phyloP scores from a whole-genome alignment of 768 basidiomycete species.

The Hydnomerulius pinastri region DNA sequence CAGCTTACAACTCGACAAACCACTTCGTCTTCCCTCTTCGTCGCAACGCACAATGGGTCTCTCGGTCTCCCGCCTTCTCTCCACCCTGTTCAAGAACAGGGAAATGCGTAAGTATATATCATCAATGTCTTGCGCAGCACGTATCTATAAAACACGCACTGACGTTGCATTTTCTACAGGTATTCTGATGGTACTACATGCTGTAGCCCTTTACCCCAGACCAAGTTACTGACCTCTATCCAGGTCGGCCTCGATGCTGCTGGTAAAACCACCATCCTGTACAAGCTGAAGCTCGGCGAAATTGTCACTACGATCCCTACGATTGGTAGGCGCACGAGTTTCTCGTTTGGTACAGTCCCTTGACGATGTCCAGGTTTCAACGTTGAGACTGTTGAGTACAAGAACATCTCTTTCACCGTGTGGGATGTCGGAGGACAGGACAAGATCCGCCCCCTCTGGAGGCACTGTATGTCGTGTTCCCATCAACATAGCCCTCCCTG shows the following conservation, averaged over 20 bases:
- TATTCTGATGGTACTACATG: constrained; percentile 83
- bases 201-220: constrained; percentile 20
- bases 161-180: constrained; percentile 52
- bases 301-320: constrained; percentile 99
- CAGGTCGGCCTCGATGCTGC: constrained; percentile 99
- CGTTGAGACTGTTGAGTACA: constrained; percentile 99
- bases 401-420: constrained; percentile 99
- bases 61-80: constrained; percentile 71
- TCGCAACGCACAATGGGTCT: constrained; percentile 68
- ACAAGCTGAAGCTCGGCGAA: constrained; percentile 99
- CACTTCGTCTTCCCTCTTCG: constrained; percentile 31
- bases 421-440: constrained; percentile 99
- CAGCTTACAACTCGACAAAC: constrained; percentile 29
- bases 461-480: constrained; percentile 83
- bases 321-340: constrained; percentile 70
- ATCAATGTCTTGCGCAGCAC: constrained; percentile 14
- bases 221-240: constrained; percentile 10
- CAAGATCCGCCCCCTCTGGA: constrained; percentile 99
- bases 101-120: constrained; percentile 88
- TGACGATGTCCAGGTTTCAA: constrained; percentile 81
- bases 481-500: constrained; percentile 8
- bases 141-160: constrained; percentile 23
- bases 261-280: constrained; percentile 97
- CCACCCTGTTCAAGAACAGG: constrained; percentile 94
- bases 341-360: neutral